These are phyloP conservation scores for Colletotrichum sp. DNA, from an alignment of 2,329 filamentous ascomycete genomes.

Conservation along the genomic window DNA sequence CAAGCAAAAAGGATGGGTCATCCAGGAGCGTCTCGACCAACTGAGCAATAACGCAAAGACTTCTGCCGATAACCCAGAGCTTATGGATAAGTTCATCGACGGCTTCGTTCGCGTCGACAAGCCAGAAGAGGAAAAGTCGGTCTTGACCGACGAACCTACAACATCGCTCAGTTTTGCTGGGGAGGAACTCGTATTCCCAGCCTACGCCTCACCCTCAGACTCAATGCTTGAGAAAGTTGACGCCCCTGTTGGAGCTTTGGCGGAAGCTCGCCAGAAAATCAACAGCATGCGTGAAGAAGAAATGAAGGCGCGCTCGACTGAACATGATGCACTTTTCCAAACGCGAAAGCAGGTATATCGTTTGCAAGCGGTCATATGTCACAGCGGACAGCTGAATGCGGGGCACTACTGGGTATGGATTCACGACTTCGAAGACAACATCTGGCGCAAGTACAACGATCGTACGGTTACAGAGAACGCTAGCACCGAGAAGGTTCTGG, in stretches of 20 bases:
- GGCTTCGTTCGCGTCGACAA: constrained; percentile 8
- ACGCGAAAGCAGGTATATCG: constrained; percentile 74
- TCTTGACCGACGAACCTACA: constrained; percentile 1
- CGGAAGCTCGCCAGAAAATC: constrained; percentile 24
- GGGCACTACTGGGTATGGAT: constrained; percentile 99
- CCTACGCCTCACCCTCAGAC: not conserved
- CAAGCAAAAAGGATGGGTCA: constrained; percentile 76
- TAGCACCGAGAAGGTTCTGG: constrained; percentile 72
- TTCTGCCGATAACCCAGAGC: constrained; percentile 4
- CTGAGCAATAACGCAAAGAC: constrained; percentile 34
- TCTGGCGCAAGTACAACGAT: constrained; percentile 97
- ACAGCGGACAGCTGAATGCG: constrained; percentile 73
- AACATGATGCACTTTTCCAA: constrained; percentile 59
- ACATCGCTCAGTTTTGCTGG: constrained; percentile 14
- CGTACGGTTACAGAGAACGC: constrained; percentile 74
- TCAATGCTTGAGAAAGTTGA: not conserved
- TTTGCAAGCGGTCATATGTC: constrained; percentile 92
- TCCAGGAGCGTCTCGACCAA: constrained; percentile 67
- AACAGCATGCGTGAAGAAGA: constrained; percentile 53
- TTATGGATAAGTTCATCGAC: not conserved
- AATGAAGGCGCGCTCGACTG: constrained; percentile 31
- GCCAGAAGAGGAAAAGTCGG: not conserved
- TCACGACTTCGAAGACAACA: constrained; percentile 76
- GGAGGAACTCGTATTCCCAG: not conserved
- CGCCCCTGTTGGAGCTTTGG: not conserved